Base-by-base conservation (phyloP, 106 monocot species). In the Dioscorea zingiberensis region DNA sequence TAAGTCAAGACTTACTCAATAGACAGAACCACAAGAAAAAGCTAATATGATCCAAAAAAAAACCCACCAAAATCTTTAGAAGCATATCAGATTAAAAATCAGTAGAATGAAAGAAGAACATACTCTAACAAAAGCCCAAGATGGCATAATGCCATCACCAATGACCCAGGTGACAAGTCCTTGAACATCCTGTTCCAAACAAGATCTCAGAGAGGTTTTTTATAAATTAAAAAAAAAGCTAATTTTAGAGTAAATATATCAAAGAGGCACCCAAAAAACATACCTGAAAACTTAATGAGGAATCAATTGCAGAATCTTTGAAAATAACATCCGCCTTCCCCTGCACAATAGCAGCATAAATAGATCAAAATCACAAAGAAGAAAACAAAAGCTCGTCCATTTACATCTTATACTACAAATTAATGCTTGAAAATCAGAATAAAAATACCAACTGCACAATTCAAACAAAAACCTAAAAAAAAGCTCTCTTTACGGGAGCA, bases 51-150 rank as follows among this genome's bases (percentile, higher is more conserved):
- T 14, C 13, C 13, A 2, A 2, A 49, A 49, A 49, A 4, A 16
- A 49, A 16, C 18, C 49, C 30, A 30, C 18, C 49, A 49, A 18
- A 49, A 49, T 49, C 3, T 49, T 2, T 2, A 49, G 13, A 14
- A 16, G 13, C 49, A 49, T 7, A 49, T 16, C 49, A 7, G 18
- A 49, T 49, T 2, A 13, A 49, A 49, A 49, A 49, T 13, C 13
- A 49, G 13, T 9, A 49, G 2, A 49, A 49, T 13, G 49, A 16
- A 49, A 18, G 3, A 49, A 49, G 49, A 18, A 19, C 51, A 51
- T 80, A 97, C 97, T 67, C 85, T 92, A 62, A 97, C 72, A 76
- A 97, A 97, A 73, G 85, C 63, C 97, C 97, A 97, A 47, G 97
- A 82, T 60, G 97, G 97, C 83, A 81, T 83, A 59, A 81, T 18